phyloP scores from a whole-genome alignment of 176 grass and related monocot species.

The Raddia distichophylla region DNA sequence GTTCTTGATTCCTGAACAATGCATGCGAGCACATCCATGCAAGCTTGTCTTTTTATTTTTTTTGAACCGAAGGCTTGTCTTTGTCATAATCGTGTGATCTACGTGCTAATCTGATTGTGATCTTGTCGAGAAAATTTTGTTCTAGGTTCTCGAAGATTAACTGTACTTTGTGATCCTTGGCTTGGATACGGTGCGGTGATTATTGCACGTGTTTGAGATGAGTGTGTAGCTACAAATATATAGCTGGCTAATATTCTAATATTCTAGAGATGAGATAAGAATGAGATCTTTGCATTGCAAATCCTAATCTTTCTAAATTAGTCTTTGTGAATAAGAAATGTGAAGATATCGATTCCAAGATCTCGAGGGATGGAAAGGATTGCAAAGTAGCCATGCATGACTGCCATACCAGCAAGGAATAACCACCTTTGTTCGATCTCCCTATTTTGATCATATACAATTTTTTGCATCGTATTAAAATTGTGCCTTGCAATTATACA shows the following conservation, averaged over 20 bases:
- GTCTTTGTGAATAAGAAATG: conserved; percentile 5
- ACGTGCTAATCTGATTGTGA: conserved; percentile 28
- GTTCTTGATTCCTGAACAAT: conserved; percentile 3
- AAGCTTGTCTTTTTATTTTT: background rate
- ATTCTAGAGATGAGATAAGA: background rate
- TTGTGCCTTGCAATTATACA: background rate
- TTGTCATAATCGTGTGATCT: background rate
- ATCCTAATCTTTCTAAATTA: background rate
- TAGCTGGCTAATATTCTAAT: background rate
- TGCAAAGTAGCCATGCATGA: background rate
- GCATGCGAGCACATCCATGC: conserved; percentile 17
- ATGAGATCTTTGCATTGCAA: conserved; percentile 29
- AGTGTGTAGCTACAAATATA: background rate
- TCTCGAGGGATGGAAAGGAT: background rate
- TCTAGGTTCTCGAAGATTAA: conserved; percentile 41
- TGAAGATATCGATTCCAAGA: background rate
- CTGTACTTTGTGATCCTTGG: conserved; percentile 48
- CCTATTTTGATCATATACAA: background rate
- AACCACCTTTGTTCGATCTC: background rate
- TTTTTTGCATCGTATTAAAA: background rate
- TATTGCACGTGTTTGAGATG: conserved; percentile 45
- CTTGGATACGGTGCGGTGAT: conserved; percentile 31
- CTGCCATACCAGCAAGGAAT: background rate
- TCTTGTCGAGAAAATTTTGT: conserved; percentile 38
- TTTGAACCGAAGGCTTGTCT: background rate